Base-by-base conservation (phyloP, 805 yeast species). In the Starmerella ratchasimensis region DNA sequence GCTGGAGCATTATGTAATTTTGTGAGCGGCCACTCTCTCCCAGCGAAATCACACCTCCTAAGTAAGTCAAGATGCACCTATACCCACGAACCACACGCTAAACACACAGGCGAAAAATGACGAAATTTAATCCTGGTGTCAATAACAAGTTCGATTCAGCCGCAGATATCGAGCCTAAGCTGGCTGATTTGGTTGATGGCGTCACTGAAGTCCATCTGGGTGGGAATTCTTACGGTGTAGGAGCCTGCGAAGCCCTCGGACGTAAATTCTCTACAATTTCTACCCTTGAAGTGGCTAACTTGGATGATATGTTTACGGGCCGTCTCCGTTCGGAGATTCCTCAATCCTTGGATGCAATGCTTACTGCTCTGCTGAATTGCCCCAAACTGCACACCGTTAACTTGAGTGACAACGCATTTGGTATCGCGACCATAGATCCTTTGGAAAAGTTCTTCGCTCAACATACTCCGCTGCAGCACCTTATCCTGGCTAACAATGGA, bases 311-410 rank as follows among this genome's bases (percentile, higher is more conserved):
- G 46, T 90, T 82, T 64, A 90, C 97, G 20, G 94, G 97, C 10
- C 72, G 99, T 56, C 71, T 88, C 48, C 84, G 83, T 51, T 86
- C 86, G 41, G 99, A 90, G 61, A 93, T 90, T 45, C 97, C 96
- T 16, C 71, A 74, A 46, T 74, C 94, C 4, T 68, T 90, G 56
- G 72, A 71, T 41, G 65, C 68, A 47, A 64, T 90, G 45, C 71
- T 86, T 45, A 80, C 84, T 16, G 79, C 80, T 2, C 66, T 90
- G 37, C 64, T 81, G 47, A 59, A 71, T 45, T 76, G 82, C 49
- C 71, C 76, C 35, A 69, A 77, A 20, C 66, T 88, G 49, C 69
- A 70, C 44, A 74, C 82, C 28, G 64, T 90, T 42, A 80, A 90
- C 58, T 66, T 90, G 45, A 76, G 93, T 51, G 98, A 90, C 59